Evolutionary conservation across 176 grass and related monocot species (phyloP).

Genomic region (Thinopyrum elongatum): DNA sequence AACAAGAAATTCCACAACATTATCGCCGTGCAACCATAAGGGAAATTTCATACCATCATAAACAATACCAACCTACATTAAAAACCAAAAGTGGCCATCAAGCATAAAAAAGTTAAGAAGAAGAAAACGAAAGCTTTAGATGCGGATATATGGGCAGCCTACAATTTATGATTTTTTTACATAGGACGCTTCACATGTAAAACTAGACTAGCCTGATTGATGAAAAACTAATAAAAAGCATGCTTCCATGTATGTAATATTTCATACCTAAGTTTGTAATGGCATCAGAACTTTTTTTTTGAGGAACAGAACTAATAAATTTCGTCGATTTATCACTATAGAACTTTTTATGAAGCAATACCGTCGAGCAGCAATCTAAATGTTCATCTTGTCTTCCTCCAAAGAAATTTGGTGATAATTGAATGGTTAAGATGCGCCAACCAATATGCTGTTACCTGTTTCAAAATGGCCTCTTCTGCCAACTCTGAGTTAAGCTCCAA

Average conservation of each 20-base stretch:
- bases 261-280: not conserved
- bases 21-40: slow-evolving; percentile 42
- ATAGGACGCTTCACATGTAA: not conserved
- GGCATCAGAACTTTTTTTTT: too few relatives aligned
- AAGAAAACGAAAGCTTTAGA: not conserved
- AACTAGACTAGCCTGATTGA: not conserved
- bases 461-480: slow-evolving; percentile 8
- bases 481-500: slow-evolving; percentile 15
- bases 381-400: not conserved
- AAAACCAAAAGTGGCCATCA: slow-evolving; percentile 14
- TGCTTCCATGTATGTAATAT: not conserved
- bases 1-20: slow-evolving; percentile 45
- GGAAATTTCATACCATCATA: slow-evolving; percentile 55
- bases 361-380: not conserved
- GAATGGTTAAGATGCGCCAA: not conserved
- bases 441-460: not conserved
- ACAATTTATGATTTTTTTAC: not conserved
- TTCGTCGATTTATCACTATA: not conserved
- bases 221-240: not conserved
- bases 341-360: not conserved
- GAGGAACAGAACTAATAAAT: not conserved
- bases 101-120: not conserved
- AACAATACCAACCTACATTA: slow-evolving; percentile 41
- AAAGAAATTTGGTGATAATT: not conserved
- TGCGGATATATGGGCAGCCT: not conserved